These are phyloP conservation scores for Eucalyptus cloeziana DNA, from an alignment of 345 rosid species.

Conservation along the genomic window DNA sequence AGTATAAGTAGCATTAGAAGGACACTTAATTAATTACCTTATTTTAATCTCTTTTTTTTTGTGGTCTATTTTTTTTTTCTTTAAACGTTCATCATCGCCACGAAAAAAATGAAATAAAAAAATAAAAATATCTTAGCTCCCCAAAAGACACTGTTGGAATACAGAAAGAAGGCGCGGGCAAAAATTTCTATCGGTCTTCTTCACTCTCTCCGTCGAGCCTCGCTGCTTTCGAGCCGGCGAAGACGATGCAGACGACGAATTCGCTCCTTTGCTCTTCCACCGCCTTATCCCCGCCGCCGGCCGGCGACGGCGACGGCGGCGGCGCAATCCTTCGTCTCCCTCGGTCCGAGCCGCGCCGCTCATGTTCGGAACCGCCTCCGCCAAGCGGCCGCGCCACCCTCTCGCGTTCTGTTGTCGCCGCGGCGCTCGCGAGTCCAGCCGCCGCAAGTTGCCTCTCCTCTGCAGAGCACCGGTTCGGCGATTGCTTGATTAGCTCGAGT, in stretches of 20 bases:
- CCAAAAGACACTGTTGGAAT: not conserved
- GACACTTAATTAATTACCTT: not conserved
- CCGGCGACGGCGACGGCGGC: not conserved
- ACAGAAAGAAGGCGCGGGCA: not conserved
- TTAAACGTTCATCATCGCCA: not conserved
- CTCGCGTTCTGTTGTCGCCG: not conserved
- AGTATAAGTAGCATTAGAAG: not conserved
- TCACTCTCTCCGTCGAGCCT: not conserved
- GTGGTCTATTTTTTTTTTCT: not conserved
- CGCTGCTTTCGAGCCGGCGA: not conserved
- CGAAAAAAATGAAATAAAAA: not conserved
- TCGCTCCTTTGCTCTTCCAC: slow-evolving; percentile 24
- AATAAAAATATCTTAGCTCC: not conserved
- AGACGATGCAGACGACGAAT: slow-evolving; percentile 22
- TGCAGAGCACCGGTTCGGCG: not conserved
- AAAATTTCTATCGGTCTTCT: not conserved
- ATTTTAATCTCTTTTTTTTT: too few species aligned
- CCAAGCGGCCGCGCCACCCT: not conserved
- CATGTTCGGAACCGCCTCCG: not conserved
- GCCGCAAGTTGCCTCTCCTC: not conserved
- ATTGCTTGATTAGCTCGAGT: not conserved
- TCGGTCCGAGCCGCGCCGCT: not conserved
- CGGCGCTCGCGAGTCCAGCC: not conserved
- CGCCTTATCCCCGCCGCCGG: not conserved
- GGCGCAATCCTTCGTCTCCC: not conserved